Conservation (phyloP, 164 flowering plant genomes). For the Malania oleifera region DNA sequence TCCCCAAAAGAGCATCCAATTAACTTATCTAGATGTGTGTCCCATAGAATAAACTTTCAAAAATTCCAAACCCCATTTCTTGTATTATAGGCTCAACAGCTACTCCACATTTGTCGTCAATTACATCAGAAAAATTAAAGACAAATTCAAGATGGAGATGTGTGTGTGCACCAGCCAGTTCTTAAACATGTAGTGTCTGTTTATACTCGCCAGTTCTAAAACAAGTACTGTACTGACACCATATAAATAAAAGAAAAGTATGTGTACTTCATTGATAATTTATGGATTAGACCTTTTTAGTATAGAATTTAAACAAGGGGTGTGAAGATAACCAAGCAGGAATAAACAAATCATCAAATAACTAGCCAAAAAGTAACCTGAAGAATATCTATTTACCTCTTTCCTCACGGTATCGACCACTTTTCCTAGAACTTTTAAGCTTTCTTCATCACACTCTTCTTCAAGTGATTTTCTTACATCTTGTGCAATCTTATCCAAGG, state of each 20-base stretch:
- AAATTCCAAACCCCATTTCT: not conserved
- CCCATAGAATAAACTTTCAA: not conserved
- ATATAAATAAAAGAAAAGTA: no score
- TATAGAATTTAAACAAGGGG: no score
- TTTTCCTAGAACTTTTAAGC: conserved; percentile 73
- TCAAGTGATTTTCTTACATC: conserved; percentile 66
- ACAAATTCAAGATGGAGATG: no score
- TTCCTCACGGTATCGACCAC: conserved; percentile 87
- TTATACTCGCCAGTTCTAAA: no score
- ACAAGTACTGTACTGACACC: no score
- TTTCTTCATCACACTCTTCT: conserved; percentile 90
- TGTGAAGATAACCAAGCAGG: no score
- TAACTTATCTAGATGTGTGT: not conserved
- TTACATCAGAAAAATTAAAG: no score
- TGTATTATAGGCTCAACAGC: not conserved
- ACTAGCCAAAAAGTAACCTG: not conserved
- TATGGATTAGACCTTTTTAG: no score
- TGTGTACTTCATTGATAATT: no score
- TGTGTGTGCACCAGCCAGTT: no score
- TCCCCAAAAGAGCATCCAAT: not conserved
- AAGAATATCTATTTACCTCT: conserved; percentile 37
- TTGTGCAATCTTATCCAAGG: conserved; percentile 76
- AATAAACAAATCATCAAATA: not conserved
- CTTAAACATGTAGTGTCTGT: no score
- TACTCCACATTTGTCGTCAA: not conserved